Conservation (phyloP, 2,329 filamentous ascomycete species). For the Domatiomyces globalis region DNA sequence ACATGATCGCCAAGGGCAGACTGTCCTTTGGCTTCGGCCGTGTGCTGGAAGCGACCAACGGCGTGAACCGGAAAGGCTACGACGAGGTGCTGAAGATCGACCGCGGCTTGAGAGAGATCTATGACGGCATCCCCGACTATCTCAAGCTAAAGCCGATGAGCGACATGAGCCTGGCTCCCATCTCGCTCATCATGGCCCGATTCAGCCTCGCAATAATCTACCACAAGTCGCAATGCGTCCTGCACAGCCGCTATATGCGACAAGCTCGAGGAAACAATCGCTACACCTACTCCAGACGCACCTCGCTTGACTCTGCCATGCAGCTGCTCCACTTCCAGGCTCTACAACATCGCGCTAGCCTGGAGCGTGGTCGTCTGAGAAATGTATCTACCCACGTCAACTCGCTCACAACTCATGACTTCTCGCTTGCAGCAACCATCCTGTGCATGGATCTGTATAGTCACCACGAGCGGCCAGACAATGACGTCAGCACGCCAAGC, state of each 20-base stretch:
- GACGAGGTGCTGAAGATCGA: slow-evolving; percentile 50
- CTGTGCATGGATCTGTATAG: slow-evolving; percentile 71
- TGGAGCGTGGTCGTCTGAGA: slow-evolving; percentile 55
- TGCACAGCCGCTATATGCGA: slow-evolving; percentile 78
- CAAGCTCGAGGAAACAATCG: slow-evolving; percentile 63
- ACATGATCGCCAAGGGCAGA: slow-evolving; percentile 33
- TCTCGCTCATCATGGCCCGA: slow-evolving; percentile 59
- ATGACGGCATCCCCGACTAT: slow-evolving; percentile 61
- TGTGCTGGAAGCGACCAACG: slow-evolving; percentile 30
- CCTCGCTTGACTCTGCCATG: slow-evolving; percentile 75
- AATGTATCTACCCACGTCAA: slow-evolving; percentile 66
- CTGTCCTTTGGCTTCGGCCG: slow-evolving; percentile 31
- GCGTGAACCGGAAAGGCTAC: slow-evolving; percentile 36
- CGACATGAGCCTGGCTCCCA: slow-evolving; percentile 56
- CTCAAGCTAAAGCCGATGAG: slow-evolving; percentile 62
- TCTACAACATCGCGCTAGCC: slow-evolving; percentile 60
- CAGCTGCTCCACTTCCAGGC: slow-evolving; percentile 65
- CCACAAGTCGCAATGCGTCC: slow-evolving; percentile 73
- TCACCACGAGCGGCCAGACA: slow-evolving; percentile 26
- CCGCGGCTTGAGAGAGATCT: slow-evolving; percentile 40
- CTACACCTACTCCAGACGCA: slow-evolving; percentile 70
- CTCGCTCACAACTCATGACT: slow-evolving; percentile 69
- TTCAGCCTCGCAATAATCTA: slow-evolving; percentile 75
- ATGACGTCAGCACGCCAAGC: slow-evolving; percentile 34
- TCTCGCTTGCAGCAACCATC: slow-evolving; percentile 72